These are phyloP conservation scores for Diplogelasinospora grovesii DNA, from an alignment of 495 filamentous ascomycete genomes.

Conservation along the genomic window DNA sequence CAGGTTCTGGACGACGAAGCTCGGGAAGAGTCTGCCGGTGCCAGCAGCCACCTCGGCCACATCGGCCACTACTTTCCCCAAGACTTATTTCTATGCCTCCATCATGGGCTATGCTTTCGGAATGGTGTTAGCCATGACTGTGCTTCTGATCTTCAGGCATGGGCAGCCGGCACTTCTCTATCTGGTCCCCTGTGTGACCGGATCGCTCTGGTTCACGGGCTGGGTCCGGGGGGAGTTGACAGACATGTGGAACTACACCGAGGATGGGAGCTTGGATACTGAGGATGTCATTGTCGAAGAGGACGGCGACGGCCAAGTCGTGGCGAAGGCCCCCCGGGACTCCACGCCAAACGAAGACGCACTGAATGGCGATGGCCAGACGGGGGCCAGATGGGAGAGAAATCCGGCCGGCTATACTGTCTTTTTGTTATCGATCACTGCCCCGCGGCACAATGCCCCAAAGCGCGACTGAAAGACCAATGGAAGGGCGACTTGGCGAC, in stretches of 20 bases:
- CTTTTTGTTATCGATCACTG: constrained; percentile 22
- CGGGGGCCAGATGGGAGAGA: not conserved
- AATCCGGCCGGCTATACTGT: constrained; percentile 13
- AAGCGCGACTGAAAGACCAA: constrained; percentile 9
- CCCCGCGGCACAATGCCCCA: constrained; percentile 7
- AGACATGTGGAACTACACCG: constrained; percentile 76
- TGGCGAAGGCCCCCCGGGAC: constrained; percentile 9
- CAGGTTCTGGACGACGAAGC: constrained; percentile 65
- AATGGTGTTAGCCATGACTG: constrained; percentile 68
- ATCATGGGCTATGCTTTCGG: constrained; percentile 72
- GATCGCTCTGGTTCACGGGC: constrained; percentile 74
- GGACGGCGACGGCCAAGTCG: constrained; percentile 15
- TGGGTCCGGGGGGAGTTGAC: constrained; percentile 58
- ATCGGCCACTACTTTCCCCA: constrained; percentile 57
- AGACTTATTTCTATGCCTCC: constrained; percentile 80
- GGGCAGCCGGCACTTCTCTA: constrained; percentile 91
- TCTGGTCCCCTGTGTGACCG: constrained; percentile 79
- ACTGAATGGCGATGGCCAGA: not conserved
- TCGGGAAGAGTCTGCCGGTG: constrained; percentile 21
- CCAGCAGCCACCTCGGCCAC: constrained; percentile 37
- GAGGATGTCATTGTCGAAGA: constrained; percentile 40
- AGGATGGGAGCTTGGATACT: constrained; percentile 52
- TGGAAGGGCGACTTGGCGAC: not conserved
- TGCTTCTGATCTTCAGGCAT: constrained; percentile 71
- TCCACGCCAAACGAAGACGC: constrained; percentile 1